Base-by-base conservation (phyloP, 2,329 filamentous ascomycete species). In the Monosporascus sp. region DNA sequence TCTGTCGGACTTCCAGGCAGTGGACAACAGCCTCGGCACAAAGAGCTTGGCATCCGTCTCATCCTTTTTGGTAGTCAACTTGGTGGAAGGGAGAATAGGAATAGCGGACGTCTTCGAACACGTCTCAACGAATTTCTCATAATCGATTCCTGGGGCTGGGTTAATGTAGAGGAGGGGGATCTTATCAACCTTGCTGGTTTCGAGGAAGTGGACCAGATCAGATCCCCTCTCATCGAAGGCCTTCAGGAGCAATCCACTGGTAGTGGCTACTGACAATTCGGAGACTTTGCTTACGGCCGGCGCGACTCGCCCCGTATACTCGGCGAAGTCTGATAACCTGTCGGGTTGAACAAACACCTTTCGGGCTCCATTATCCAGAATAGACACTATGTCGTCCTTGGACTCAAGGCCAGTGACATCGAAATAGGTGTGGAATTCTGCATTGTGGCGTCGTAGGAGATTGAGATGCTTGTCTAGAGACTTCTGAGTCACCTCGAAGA, bases 341-440 rank as follows among this genome's bases (percentile, higher is more conserved):
- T 85, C 78, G 48, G 85, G 80, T 18, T 81, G 80, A 49, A 96
- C 88, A 69, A 97, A 94, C 57, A 94, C 87, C 68, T 87, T 94
- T 50, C 85, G 82, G 7, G 91, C 90, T 55, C 94, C 94, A 58
- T 85, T 82, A 69, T 99, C 89, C 52, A 99, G 83, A 37, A 97
- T 79, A 47, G 88, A 81, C 51, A 93, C 74, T 37, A 97, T 77
- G 58, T 95, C 88, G 60, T 91, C 87, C 52, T 77, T 75, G 11
- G 85, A 84, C 35, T 81, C 70, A 39, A 97, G 77, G 22, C 74
- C 73, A 5, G 88, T 87, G 49, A 86, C 90, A 63, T 96, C 90
- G 60, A 96, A 81, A 68, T 88, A 91, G 59, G 89, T 81, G 60
- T 79, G 75, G 58, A 81, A 78, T 36, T 79, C 76, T 53, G 75